Base-by-base conservation (phyloP, 768 basidiomycete species). In the Sutorius australiensis region DNA sequence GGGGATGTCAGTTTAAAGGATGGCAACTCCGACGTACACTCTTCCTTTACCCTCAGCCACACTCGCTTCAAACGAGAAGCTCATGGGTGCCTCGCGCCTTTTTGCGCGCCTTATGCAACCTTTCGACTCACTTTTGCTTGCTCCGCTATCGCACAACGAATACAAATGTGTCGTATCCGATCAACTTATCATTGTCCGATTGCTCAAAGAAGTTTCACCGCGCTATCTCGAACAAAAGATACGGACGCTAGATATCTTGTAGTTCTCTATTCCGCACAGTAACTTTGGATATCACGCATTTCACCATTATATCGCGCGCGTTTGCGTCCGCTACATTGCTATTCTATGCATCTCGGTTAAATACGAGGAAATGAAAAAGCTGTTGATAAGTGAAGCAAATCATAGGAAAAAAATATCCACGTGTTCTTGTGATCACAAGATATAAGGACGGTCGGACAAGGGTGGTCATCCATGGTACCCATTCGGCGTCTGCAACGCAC, bases 401-500 rank as follows among this genome's bases (percentile, higher is more conserved):
- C 14, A 36, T 14, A 36, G 19, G 3, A 21, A 33, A 13, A 14
- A 17, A 24, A 4, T 1, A 14, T 10, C 13, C 31, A 14, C 5
- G 19, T 8, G 28, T 28, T 30, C 1, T 44, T 16, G 13, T 31
- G 19, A 12, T 19, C 43, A 31, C 12, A 19, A 17, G 27, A n/a
- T n/a, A n/a, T n/a, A n/a, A n/a, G n/a, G n/a, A n/a, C n/a, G n/a
- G n/a, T n/a, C n/a, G n/a, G 40, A 44, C 27, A 30, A 6, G 16
- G 16, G 4, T 3, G 11, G 8, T 1, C 5, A n/a, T n/a, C n/a
- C 10, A 28, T 50, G 45, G 24, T 64, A 37, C 17, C 49, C 61
- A n/a, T 41, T 64, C 2, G 61, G 44, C 1, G 48, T 16, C 21
- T 62, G 57, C 50, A 65, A 43, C 41, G 54, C 41, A 6, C 46